Conservation (phyloP, 2,329 filamentous ascomycete genomes). For the Diaporthe nobilis region DNA sequence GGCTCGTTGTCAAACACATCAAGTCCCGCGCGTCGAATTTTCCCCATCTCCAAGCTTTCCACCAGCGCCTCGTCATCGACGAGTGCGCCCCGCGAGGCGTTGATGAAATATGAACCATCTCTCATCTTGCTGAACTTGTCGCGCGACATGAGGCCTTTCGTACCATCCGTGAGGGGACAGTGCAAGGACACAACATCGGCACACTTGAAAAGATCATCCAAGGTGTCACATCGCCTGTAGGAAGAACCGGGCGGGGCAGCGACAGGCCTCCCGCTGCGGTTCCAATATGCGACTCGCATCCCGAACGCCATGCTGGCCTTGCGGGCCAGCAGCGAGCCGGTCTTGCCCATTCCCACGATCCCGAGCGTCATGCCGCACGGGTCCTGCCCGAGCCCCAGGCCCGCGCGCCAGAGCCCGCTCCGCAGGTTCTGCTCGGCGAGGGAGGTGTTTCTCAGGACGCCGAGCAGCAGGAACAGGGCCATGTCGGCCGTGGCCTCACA, state of each 20-base stretch:
- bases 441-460: slow-evolving; percentile 26
- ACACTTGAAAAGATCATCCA: slow-evolving; percentile 64
- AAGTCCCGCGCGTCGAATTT: slow-evolving; percentile 63
- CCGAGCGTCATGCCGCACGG: slow-evolving; percentile 66
- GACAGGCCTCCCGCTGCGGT: slow-evolving; percentile 46
- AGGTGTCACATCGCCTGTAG: slow-evolving; percentile 55
- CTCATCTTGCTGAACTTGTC: slow-evolving; percentile 64
- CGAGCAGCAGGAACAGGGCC: slow-evolving; percentile 28
- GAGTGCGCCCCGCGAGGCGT: slow-evolving; percentile 62
- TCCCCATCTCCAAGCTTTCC: slow-evolving; percentile 58
- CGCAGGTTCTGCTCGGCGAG: slow-evolving; percentile 7
- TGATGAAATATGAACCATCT: slow-evolving; percentile 65
- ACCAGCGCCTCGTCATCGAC: slow-evolving; percentile 65
- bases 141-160: slow-evolving; percentile 64
- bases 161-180: slow-evolving; percentile 61
- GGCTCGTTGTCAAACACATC: slow-evolving; percentile 60
- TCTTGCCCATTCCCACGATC: slow-evolving; percentile 69
- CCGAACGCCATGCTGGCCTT: slow-evolving; percentile 29
- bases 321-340: slow-evolving; percentile 58
- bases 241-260: slow-evolving; percentile 62
- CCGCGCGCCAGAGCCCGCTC: slow-evolving; percentile 31
- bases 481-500: slow-evolving; percentile 35
- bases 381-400: slow-evolving; percentile 63
- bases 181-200: slow-evolving; percentile 68
- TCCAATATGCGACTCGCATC: slow-evolving; percentile 31